phyloP scores from a whole-genome alignment of 192 early-diverging fungal species.

The Coemansia sp. region DNA sequence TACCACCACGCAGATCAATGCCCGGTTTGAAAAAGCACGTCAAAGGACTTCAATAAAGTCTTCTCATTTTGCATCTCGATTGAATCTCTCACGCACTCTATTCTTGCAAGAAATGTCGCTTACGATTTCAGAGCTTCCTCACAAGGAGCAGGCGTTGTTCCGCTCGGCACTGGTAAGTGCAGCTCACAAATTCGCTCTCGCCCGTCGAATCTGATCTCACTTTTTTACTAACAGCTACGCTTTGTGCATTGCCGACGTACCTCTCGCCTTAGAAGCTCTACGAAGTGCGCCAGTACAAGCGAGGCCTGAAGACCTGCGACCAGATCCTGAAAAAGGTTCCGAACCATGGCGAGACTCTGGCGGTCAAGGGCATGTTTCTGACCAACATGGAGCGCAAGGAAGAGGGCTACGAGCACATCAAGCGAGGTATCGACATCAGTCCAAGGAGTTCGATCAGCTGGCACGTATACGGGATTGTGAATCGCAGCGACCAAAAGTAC shows the following conservation, averaged over 20 bases:
- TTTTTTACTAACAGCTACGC: neutral
- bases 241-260: too few species aligned
- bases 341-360: constrained; percentile 95
- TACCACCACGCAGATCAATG: too few species aligned
- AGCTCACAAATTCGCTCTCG: neutral
- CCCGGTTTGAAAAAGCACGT: too few species aligned
- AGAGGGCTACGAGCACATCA: constrained; percentile 86
- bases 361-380: constrained; percentile 94
- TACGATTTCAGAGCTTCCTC: constrained; percentile 47
- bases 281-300: constrained; percentile 95
- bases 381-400: constrained; percentile 89
- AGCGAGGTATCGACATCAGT: constrained; percentile 81
- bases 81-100: neutral
- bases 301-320: constrained; percentile 88
- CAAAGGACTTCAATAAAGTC: too few species aligned
- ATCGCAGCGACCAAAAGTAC: constrained; percentile 92
- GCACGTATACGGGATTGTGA: constrained; percentile 95
- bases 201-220: neutral
- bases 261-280: constrained; percentile 77
- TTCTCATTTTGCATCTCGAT: neutral
- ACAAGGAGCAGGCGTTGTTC: constrained; percentile 56
- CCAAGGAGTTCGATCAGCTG: constrained; percentile 90
- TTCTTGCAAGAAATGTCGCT: constrained; percentile 32
- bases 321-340: constrained; percentile 94
- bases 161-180: constrained; percentile 50